Percentiles rank a stretch among this genome's conserved stretches.
Evolutionary conservation across 768 basidiomycete genomes (phyloP).

Genomic region (Strobilomyces confusus): DNA sequence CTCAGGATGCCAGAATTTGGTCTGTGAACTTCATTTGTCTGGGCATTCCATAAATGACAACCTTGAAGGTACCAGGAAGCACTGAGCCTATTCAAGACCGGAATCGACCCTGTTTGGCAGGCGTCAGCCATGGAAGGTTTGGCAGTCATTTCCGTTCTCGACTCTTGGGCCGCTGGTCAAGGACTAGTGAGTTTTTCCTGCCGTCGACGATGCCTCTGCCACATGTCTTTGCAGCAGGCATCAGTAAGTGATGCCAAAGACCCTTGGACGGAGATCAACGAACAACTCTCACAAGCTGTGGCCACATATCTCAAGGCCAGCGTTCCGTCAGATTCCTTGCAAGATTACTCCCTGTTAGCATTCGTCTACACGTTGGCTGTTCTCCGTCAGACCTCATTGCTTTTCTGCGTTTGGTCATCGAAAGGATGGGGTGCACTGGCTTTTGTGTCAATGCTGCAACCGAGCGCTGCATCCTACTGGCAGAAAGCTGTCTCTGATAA

Average conservation of each 20-base stretch:
- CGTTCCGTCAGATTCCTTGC: constrained; percentile 47
- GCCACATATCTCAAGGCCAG: constrained; percentile 57
- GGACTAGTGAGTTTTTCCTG: constrained; percentile 52
- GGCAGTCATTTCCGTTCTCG: constrained; percentile 72
- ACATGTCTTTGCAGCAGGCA: constrained; percentile 43
- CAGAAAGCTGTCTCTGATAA: constrained; percentile 54
- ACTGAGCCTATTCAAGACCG: constrained; percentile 64
- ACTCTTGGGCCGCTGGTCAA: constrained; percentile 78
- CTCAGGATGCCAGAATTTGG: constrained; percentile 79
- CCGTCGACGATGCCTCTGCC: neutral
- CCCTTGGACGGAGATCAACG: constrained; percentile 71
- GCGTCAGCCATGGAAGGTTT: constrained; percentile 85
- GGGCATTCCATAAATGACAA: constrained; percentile 15
- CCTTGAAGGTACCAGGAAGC: constrained; percentile 79
- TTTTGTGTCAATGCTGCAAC: constrained; percentile 69
- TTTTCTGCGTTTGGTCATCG: constrained; percentile 80
- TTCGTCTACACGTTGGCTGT: constrained; percentile 65
- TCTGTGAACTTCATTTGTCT: constrained; percentile 33
- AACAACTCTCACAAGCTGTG: constrained; percentile 65
- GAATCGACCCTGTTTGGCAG: constrained; percentile 83
- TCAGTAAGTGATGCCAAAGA: constrained; percentile 52
- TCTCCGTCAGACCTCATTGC: constrained; percentile 67
- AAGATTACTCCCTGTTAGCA: constrained; percentile 58
- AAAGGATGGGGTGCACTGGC: constrained; percentile 84
- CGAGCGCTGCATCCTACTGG: constrained; percentile 53